These are phyloP conservation scores for Chernovozyma aurita DNA, from an alignment of 1,139 yeast species.

Conservation along the genomic window DNA sequence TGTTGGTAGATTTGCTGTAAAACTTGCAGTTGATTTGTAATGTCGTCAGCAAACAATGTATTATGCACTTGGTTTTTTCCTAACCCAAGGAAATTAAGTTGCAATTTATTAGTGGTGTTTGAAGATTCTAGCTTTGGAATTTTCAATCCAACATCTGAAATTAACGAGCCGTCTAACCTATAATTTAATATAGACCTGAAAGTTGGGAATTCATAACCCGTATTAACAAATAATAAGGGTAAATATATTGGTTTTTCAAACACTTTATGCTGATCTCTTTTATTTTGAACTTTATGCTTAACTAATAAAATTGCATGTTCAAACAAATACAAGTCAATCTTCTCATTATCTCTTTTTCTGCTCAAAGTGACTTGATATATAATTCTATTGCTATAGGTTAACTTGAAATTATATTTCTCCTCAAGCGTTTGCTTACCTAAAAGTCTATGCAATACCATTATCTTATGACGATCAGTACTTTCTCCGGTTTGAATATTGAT, in stretches of 20 bases:
- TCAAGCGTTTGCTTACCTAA: conserved; percentile 81
- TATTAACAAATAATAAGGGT: conserved; percentile 71
- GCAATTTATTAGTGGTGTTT: conserved; percentile 32
- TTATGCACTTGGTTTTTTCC: conserved; percentile 44
- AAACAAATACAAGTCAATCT: conserved; percentile 77
- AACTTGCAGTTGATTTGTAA: conserved; percentile 70
- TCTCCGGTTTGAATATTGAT: conserved; percentile 92
- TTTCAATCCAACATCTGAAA: conserved; percentile 33
- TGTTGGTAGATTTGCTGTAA: conserved; percentile 76
- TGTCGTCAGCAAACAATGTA: conserved; percentile 45
- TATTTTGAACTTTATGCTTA: conserved; percentile 80
- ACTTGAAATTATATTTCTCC: conserved; percentile 52
- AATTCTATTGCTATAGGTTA: conserved; percentile 78
- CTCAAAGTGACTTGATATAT: conserved; percentile 70
- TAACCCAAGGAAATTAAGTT: conserved; percentile 43
- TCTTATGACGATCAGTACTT: conserved; percentile 87
- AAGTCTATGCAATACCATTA: conserved; percentile 76
- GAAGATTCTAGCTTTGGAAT: conserved; percentile 22
- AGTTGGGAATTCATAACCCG: conserved; percentile 74
- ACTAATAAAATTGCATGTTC: conserved; percentile 87
- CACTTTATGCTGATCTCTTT: conserved; percentile 87
- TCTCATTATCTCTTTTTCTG: conserved; percentile 70
- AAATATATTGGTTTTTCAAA: conserved; percentile 91
- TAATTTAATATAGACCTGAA: conserved; percentile 43
- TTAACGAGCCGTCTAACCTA: conserved; percentile 34